Evolutionary conservation across 2,329 filamentous ascomycete genomes (phyloP), one percentile per base, ranked within the genome.

Genomic region (Botrytis tulipae): DNA sequence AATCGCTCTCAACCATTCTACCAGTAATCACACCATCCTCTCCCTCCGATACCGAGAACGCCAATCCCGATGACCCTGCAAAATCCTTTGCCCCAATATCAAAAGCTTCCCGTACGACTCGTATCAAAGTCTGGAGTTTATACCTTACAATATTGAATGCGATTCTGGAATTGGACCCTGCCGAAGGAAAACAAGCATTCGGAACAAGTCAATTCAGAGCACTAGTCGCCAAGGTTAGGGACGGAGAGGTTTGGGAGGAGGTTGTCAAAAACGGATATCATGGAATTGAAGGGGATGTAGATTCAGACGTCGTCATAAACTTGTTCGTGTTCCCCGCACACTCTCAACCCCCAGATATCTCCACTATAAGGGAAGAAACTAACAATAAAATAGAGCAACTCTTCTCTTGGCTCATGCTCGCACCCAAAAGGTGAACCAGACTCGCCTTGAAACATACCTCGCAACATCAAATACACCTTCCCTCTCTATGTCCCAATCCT

Each of bases 71-170:
- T 37, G 79, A 81, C 71, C 84, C 84, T 76, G 83, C 84, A 44
- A 71, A 51, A 40, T 66, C 70, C 7, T 32, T 57, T 20, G 84
- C 86, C 67, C 93, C 94, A 7, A 90, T 98, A 71, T 91, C 93
- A 71, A 89, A 87, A 76, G 94, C 94, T 71, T 95, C 93, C 60
- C 90, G 92, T 77, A 92, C 91, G 46, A 96, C 93, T 73, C 87
- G 95, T 77, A 92, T 97, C 82, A 99, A 98, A 83, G 92, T 98
- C 76, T 99, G 96, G 96, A 97, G 94, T 82, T 87, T 99, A 79
- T 99, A 98, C 82, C 88, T 98, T 77, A 97, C 95, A 29, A 92
- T 98, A 69, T 86, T 98, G 76, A 97, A 98, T 84, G 92, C 94
- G 57, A 92, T 98, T 76, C 86, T 97, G 51, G 95, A 98, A 80